These are phyloP conservation scores for Leccinum ponderosum DNA, from an alignment of 1,284 basidiomycete species.

Conservation along the genomic window DNA sequence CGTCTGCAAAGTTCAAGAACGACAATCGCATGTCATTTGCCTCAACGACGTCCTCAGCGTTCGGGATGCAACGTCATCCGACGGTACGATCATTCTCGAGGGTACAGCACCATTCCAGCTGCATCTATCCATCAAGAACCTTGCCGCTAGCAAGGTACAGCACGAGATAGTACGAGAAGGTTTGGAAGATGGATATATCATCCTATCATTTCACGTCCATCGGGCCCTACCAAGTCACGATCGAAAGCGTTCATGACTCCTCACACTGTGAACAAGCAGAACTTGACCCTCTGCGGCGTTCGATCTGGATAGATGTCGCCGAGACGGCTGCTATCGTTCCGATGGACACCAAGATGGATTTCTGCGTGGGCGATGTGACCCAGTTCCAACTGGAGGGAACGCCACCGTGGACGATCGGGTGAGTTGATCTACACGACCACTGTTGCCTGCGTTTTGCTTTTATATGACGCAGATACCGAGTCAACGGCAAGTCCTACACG, in stretches of 20 bases:
- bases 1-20: slow-evolving; percentile 75
- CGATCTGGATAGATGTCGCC: slow-evolving; percentile 85
- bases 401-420: slow-evolving; percentile 95
- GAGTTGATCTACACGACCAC: slow-evolving; percentile 27
- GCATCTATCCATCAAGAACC: slow-evolving; percentile 73
- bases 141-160: slow-evolving; percentile 65
- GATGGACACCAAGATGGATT: slow-evolving; percentile 75
- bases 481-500: slow-evolving; percentile 74
- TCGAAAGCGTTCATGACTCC: slow-evolving; percentile 76
- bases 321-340: slow-evolving; percentile 93
- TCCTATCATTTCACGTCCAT: slow-evolving; percentile 73
- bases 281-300: slow-evolving; percentile 61
- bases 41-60: slow-evolving; percentile 67
- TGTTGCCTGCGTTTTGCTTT: slow-evolving; percentile 2
- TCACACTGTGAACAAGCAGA: slow-evolving; percentile 78
- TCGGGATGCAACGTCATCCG: slow-evolving; percentile 49
- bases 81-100: slow-evolving; percentile 59
- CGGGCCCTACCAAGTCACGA: slow-evolving; percentile 77
- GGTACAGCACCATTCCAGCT: slow-evolving; percentile 91
- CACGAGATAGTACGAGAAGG: slow-evolving; percentile 58
- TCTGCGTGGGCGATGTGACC: slow-evolving; percentile 89
- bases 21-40: slow-evolving; percentile 68
- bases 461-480: slow-evolving; percentile 61
- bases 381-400: slow-evolving; percentile 94
- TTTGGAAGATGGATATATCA: slow-evolving; percentile 79